Conservation (phyloP, 1,284 basidiomycete genomes). For the Sporisorium graminicola region DNA sequence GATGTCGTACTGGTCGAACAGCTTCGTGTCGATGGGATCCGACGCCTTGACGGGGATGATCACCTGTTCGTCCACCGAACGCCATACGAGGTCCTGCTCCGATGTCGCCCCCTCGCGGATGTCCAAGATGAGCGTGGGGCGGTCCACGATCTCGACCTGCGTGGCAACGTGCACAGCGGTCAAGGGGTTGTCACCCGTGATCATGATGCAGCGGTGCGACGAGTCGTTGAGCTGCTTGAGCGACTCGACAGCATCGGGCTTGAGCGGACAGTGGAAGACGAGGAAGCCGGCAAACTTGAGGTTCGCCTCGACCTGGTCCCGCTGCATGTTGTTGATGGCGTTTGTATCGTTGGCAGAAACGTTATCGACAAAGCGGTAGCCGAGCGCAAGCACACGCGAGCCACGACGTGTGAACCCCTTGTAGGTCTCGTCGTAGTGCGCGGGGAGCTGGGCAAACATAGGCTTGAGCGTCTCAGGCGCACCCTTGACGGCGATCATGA, state of each 20-base stretch:
- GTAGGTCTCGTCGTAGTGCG: constrained; percentile 68
- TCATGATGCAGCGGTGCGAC: constrained; percentile 69
- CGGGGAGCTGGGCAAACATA: constrained; percentile 64
- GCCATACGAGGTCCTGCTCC: constrained; percentile 64
- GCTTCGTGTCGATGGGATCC: constrained; percentile 57
- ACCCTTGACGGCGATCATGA: constrained; percentile 66
- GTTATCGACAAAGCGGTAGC: constrained; percentile 64
- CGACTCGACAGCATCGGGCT: constrained; percentile 64
- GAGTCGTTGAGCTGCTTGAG: constrained; percentile 67
- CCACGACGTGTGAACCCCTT: constrained; percentile 67
- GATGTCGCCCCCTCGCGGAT: constrained; percentile 54
- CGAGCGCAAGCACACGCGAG: constrained; percentile 67
- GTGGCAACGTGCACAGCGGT: constrained; percentile 67
- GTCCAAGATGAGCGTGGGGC: constrained; percentile 67
- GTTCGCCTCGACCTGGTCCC: constrained; percentile 62
- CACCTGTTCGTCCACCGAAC: constrained; percentile 59
- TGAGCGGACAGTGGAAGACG: constrained; percentile 69
- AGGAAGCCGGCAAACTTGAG: constrained; percentile 68
- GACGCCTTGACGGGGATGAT: constrained; percentile 58
- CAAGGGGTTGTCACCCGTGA: constrained; percentile 69
- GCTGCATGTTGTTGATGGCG: constrained; percentile 53
- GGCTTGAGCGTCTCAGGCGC: constrained; percentile 67
- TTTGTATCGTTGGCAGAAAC: constrained; percentile 33
- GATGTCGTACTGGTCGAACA: constrained; percentile 68
- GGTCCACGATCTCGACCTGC: constrained; percentile 68